A percentile compares a stretch with the other conserved stretches of the same genome.
phyloP scores from a whole-genome alignment of 2,329 filamentous ascomycete genomes.

The Amylocarpus encephaloides region DNA sequence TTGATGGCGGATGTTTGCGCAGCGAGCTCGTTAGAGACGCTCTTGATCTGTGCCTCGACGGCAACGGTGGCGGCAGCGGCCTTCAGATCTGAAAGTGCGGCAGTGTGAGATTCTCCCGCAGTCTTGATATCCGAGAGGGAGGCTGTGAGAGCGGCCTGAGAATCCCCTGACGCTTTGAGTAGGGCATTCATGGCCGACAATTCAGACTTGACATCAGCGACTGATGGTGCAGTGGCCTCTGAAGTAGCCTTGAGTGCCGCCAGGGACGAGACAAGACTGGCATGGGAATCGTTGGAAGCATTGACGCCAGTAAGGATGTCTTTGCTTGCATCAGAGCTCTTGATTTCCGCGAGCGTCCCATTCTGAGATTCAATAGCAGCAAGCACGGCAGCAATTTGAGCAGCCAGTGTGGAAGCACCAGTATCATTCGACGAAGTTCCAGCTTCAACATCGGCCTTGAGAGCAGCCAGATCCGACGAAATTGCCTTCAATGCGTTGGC shows the following conservation, averaged over 20 bases:
- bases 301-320: slow-evolving; percentile 19
- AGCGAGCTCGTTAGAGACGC: slow-evolving; percentile 8
- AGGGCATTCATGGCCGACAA: slow-evolving; percentile 12
- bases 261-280: slow-evolving; percentile 12
- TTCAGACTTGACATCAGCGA: slow-evolving; percentile 18
- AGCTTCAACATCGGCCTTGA: slow-evolving; percentile 21
- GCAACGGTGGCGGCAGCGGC: not conserved
- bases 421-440: slow-evolving; percentile 6
- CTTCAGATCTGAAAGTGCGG: slow-evolving; percentile 17
- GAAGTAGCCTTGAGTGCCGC: slow-evolving; percentile 12
- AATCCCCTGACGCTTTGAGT: slow-evolving; percentile 6
- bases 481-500: slow-evolving; percentile 13
- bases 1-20: slow-evolving; percentile 10
- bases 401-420: slow-evolving; percentile 16
- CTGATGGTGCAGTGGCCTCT: slow-evolving; percentile 7
- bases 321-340: slow-evolving; percentile 20
- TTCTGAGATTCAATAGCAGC: slow-evolving; percentile 22
- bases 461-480: slow-evolving; percentile 14
- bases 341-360: slow-evolving; percentile 23
- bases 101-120: slow-evolving; percentile 11
- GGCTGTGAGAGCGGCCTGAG: slow-evolving; percentile 3
- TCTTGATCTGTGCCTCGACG: slow-evolving; percentile 5
- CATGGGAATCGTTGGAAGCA: slow-evolving; percentile 15
- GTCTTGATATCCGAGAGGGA: slow-evolving; percentile 11
- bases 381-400: slow-evolving; percentile 15